Percentiles rank a stretch among this genome's conserved stretches.
Evolutionary conservation across 805 yeast species (phyloP).

Genomic region (Yamadazyma paraphyllophila): DNA sequence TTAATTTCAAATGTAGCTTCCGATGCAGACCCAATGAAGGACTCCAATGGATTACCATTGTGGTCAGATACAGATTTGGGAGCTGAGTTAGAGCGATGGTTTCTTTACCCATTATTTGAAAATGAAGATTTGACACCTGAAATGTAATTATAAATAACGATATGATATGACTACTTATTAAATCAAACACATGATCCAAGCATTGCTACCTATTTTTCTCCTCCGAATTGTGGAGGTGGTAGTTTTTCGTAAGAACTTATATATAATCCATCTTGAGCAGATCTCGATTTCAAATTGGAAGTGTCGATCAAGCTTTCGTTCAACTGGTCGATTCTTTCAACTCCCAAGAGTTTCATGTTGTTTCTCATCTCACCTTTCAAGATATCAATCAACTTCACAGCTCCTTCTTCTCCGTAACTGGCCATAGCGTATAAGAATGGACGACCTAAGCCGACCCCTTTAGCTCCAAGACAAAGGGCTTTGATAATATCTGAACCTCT

Average conservation of each 20-base stretch:
- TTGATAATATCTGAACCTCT: conserved; percentile 65
- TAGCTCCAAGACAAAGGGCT: conserved; percentile 67
- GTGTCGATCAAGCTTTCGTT: conserved; percentile 30
- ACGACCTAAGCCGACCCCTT: conserved; percentile 66
- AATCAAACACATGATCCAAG: too few species aligned
- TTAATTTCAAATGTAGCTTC: conserved; percentile 7
- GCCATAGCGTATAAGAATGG: conserved; percentile 63
- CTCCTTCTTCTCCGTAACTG: conserved; percentile 65
- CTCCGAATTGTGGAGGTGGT: conserved; percentile 7
- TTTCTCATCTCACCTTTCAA: conserved; percentile 67
- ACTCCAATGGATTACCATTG: background rate
- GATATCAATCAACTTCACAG: conserved; percentile 53
- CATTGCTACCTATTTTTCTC: background rate
- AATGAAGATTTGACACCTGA: background rate
- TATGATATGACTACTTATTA: too few species aligned
- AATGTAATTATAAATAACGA: background rate
- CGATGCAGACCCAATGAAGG: conserved; percentile 9
- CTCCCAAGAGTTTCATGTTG: conserved; percentile 81
- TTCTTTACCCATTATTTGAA: conserved; percentile 14
- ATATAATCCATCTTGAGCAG: conserved; percentile 12
- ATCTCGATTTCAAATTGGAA: conserved; percentile 23
- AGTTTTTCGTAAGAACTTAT: conserved; percentile 12
- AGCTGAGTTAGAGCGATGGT: conserved; percentile 16
- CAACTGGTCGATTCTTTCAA: conserved; percentile 52
- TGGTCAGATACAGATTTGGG: conserved; percentile 12